Evolutionary conservation across 2,329 filamentous ascomycete genomes (phyloP), one percentile per base, ranked within the genome.

Genomic region (Aspergillus sp.): DNA sequence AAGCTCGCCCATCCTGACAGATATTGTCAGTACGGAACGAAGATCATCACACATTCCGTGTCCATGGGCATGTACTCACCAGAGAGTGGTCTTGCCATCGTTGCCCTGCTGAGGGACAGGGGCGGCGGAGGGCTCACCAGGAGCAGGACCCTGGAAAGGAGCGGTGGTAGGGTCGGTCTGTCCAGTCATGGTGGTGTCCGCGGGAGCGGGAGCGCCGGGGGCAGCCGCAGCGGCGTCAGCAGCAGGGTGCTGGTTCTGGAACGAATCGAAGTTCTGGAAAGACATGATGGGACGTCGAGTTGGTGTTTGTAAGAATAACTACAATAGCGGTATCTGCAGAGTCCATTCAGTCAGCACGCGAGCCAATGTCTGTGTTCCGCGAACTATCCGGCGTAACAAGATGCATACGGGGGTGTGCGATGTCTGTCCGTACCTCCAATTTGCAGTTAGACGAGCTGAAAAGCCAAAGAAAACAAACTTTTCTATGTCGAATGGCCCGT

Each of bases 1-100:
- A 59, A 99, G 87, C 73, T 99, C 94, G 63, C 94, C 94, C 94
- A 99, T 99, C 93, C 92, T 96, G 57, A 19, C 53, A 45, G n/a
- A 41, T 2, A 22, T 36, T 22, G 47, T 51, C 35, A 58, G 57
- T 16, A 10, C 6, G 4, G 6, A 24, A 13, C 30, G n/a, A 35
- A 33, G 17, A 14, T 7, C 11, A 22, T 14, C 38, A 24, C 20
- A 41, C 13, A 14, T 13, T 41, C 20, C 26, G 20, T 24, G 26
- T 16, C 7, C 67, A 56, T 14, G 16, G 42, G 50, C 52, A 20
- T 50, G 65, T 26, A 42, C 76, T 57, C 73, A 81, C 78, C 79
- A 82, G 51, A 82, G 78, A 56, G 79, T 82, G 45, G 79, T 82
- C 70, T 82, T 82, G 47, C 74, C 77, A 53, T 83, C 81, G 57